Percentiles rank a stretch among this genome's conserved stretches.
phyloP scores from a whole-genome alignment of 176 grass and related monocot species.

The Tillandsia fasciculata region DNA sequence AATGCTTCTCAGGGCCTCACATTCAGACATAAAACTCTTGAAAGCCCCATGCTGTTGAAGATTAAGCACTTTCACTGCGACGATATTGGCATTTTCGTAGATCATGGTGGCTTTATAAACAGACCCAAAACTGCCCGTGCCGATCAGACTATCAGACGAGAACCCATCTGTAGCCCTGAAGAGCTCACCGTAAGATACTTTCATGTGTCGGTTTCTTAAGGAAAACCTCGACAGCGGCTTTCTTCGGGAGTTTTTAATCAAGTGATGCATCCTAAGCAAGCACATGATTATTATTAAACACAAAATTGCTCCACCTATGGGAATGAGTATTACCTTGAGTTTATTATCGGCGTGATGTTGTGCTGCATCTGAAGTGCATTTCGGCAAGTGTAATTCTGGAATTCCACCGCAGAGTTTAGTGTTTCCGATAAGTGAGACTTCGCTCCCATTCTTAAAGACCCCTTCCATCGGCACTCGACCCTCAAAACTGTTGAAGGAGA shows the following conservation, averaged over 20 bases:
- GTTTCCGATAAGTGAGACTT: conserved; percentile 23
- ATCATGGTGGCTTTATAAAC: conserved; percentile 34
- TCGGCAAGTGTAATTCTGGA: conserved; percentile 26
- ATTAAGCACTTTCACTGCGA: conserved; percentile 47
- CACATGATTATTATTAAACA: conserved; percentile 7
- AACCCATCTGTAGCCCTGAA: conserved; percentile 43
- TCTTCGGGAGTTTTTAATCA: conserved; percentile 1
- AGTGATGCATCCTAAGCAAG: background rate
- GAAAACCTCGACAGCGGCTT: background rate
- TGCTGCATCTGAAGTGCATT: conserved; percentile 15
- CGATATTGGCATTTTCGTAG: conserved; percentile 5
- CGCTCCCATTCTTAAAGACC: conserved; percentile 26
- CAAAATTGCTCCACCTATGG: conserved; percentile 1
- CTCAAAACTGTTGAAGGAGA: conserved; percentile 31
- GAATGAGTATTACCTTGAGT: conserved; percentile 12
- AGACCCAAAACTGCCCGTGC: conserved; percentile 22
- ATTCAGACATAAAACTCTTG: conserved; percentile 53
- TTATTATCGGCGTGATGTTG: background rate
- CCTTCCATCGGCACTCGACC: conserved; percentile 32
- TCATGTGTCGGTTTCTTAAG: conserved; percentile 1
- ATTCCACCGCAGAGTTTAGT: conserved; percentile 30
- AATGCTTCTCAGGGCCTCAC: conserved; percentile 33
- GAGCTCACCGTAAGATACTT: conserved; percentile 41
- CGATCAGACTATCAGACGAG: conserved; percentile 30
- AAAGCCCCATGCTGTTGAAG: conserved; percentile 31